Conservation (phyloP, 2,329 filamentous ascomycete species). For the Pyrenophora teres region DNA sequence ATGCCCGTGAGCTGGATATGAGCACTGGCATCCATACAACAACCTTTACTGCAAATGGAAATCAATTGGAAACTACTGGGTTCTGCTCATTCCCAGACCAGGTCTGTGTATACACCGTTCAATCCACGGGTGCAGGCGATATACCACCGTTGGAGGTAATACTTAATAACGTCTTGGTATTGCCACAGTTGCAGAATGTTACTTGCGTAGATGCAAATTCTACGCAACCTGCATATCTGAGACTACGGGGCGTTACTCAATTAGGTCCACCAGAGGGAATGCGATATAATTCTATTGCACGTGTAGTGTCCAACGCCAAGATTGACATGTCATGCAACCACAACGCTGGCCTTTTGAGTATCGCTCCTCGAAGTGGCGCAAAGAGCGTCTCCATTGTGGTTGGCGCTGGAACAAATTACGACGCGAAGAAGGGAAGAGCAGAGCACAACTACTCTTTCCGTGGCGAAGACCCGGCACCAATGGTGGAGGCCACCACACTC, state of each 20-base stretch:
- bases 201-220: conserved; percentile 44
- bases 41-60: conserved; percentile 33
- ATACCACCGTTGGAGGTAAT: conserved; percentile 51
- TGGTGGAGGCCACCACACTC: conserved; percentile 45
- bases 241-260: conserved; percentile 44
- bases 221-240: conserved; percentile 36
- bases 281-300: conserved; percentile 50
- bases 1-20: conserved; percentile 53
- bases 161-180: conserved; percentile 51
- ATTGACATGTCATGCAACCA: conserved; percentile 19
- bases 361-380: conserved; percentile 16
- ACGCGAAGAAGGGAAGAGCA: conserved; percentile 55
- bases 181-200: conserved; percentile 30
- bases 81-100: conserved; percentile 55
- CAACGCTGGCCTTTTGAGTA: conserved; percentile 8
- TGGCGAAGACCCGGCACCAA: conserved; percentile 52
- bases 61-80: conserved; percentile 41
- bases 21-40: conserved; percentile 49
- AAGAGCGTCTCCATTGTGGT: conserved; percentile 50
- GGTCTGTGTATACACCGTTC: conserved; percentile 48
- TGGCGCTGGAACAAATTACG: conserved; percentile 56
- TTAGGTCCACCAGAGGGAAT: conserved; percentile 51
- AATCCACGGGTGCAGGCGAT: conserved; percentile 19
- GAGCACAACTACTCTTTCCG: conserved; percentile 54
- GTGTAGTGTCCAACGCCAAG: conserved; percentile 25